Evolutionary conservation across 2,329 filamentous ascomycete species (phyloP), one percentile per base, ranked within the genome.

Genomic region (Alternaria arborescens): DNA sequence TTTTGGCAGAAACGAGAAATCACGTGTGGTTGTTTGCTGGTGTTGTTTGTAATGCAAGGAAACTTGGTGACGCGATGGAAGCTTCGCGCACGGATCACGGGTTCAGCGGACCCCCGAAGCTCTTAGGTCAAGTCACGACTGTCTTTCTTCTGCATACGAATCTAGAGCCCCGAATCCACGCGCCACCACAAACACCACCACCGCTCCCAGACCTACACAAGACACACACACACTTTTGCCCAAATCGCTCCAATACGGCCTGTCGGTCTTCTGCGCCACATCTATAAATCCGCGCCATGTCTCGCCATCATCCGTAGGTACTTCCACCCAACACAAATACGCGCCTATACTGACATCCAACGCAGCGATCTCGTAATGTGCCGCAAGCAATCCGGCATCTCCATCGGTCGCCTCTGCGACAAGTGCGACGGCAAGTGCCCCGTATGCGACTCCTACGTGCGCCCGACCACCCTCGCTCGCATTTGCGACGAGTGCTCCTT

Each of bases 401-500:
- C 94, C 75, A 97, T 99, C 87, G 95, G 95, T 78, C 94, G 95
- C 58, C 92, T 99, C 78, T 99, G 95, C 87, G 95, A 99, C 84
- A 99, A 99, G 84, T 99, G 95, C 85, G 95, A 99, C 83, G 95
- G 95, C 81, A 99, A 99, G 85, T 99, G 95, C 77, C 95, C 95
- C 68, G 94, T 99, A 63, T 99, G 95, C 88, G 95, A 99, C 80
- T 97, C 92, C 63, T 99, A 99, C 87, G 95, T 99, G 66, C 94
- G 95, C 16, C 95, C 95, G 12, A 99, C 95, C 28, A 98, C 95
- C 8, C 90, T 98, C 58, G 95, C 97, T 62, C 93, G 94, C 76
- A 98, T 99, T 83, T 99, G 95, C 85, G 95, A 99, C 84, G 95
- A 99, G 83, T 99, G 95, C 86, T 94, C 92, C 78, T 99, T 99